phyloP scores from a whole-genome alignment of 2,329 filamentous ascomycete genomes.

The Aspergillus luchuensis region DNA sequence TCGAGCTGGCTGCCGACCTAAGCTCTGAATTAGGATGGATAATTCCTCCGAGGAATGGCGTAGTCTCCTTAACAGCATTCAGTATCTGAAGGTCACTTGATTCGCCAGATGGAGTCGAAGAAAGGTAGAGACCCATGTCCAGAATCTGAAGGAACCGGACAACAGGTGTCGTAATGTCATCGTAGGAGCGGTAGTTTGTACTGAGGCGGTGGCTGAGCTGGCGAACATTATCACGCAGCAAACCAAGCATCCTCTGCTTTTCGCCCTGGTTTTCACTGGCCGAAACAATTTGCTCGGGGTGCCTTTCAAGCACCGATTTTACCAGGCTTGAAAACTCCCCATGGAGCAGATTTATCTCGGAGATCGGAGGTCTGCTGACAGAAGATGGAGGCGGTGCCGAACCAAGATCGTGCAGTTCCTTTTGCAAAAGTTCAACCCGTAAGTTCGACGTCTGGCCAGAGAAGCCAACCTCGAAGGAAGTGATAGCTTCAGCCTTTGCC shows the following conservation, averaged over 20 bases:
- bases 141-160: conserved; percentile 79
- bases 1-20: conserved; percentile 18
- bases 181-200: conserved; percentile 73
- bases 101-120: conserved; percentile 30
- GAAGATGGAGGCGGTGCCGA: conserved; percentile 65
- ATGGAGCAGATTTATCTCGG: conserved; percentile 71
- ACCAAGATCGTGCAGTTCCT: conserved; percentile 66
- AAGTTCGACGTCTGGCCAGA: conserved; percentile 69
- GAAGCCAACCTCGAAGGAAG: conserved; percentile 66
- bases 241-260: conserved; percentile 37
- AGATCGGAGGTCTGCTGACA: conserved; percentile 70
- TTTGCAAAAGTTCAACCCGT: conserved; percentile 63
- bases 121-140: conserved; percentile 71
- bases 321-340: conserved; percentile 80
- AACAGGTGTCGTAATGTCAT: conserved; percentile 78
- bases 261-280: conserved; percentile 18
- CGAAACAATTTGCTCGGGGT: conserved; percentile 33
- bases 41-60: conserved; percentile 43
- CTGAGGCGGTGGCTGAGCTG: conserved; percentile 71
- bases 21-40: conserved; percentile 24
- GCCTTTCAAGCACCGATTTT: conserved; percentile 58
- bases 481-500: conserved; percentile 61
- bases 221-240: conserved; percentile 60
- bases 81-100: conserved; percentile 26
- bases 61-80: conserved; percentile 36